These are phyloP conservation scores for Polytolypa hystricis DNA, from an alignment of 2,329 filamentous ascomycete species.

Conservation along the genomic window DNA sequence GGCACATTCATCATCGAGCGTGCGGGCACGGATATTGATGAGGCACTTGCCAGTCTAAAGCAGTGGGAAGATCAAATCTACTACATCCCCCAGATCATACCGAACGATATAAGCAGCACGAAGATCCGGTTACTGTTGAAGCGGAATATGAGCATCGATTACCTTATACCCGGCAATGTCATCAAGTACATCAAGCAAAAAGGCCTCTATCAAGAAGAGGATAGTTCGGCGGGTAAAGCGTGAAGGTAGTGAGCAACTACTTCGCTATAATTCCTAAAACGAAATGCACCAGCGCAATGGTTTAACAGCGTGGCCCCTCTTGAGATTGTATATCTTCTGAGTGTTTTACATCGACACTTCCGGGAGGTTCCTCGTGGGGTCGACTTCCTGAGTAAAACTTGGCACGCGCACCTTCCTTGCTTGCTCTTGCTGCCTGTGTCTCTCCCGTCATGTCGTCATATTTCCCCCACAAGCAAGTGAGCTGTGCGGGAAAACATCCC, in stretches of 20 bases:
- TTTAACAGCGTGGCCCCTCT: too few species aligned
- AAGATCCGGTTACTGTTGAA: slow-evolving; percentile 73
- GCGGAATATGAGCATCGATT: slow-evolving; percentile 71
- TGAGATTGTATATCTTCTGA: too few species aligned
- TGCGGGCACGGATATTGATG: slow-evolving; percentile 76
- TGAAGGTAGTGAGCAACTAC: not conserved
- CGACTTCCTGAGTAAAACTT: too few species aligned
- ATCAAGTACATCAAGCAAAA: slow-evolving; percentile 63
- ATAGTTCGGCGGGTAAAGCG: not conserved
- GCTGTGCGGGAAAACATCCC: too few species aligned
- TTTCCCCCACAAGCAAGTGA: too few species aligned
- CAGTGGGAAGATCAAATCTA: slow-evolving; percentile 78
- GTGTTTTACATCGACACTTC: too few species aligned
- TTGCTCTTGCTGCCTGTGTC: too few species aligned
- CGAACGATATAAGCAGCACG: slow-evolving; percentile 71
- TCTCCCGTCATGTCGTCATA: too few species aligned
- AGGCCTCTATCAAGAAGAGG: slow-evolving; percentile 50
- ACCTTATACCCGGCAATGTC: slow-evolving; percentile 61
- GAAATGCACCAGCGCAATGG: too few species aligned
- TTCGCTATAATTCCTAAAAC: too few species aligned
- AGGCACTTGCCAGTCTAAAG: slow-evolving; percentile 70
- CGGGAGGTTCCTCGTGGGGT: too few species aligned
- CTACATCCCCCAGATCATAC: slow-evolving; percentile 78
- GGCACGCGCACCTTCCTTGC: too few species aligned
- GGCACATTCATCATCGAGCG: slow-evolving; percentile 82